Conservation (phyloP, 2,329 filamentous ascomycete genomes). For the Rutstroemia sp. region DNA sequence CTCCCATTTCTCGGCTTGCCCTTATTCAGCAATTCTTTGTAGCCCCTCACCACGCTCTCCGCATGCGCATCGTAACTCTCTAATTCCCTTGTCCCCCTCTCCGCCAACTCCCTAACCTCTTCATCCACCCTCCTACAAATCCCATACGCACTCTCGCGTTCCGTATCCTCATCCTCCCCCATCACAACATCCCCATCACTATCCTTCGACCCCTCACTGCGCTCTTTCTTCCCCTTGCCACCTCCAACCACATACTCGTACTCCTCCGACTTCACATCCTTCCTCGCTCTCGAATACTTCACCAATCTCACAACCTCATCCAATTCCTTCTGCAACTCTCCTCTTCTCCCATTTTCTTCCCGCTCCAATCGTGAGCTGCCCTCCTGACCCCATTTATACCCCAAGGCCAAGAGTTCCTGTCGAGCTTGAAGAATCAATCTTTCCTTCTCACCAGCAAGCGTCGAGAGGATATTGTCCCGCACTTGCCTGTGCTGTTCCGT, state of each 20-base stretch:
- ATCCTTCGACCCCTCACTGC: constrained; percentile 6
- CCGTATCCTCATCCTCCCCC: background rate
- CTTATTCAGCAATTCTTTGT: constrained; percentile 12
- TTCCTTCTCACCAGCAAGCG: constrained; percentile 12
- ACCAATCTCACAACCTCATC: background rate
- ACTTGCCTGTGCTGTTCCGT: constrained; percentile 20
- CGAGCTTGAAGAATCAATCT: background rate
- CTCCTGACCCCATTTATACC: too few relatives aligned
- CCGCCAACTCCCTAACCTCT: constrained; percentile 12
- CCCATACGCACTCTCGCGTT: background rate
- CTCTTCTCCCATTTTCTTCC: background rate
- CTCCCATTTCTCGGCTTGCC: background rate
- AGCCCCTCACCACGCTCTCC: constrained; percentile 1
- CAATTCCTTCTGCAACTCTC: background rate
- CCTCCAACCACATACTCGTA: background rate
- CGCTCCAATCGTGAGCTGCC: background rate
- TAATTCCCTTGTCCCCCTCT: constrained; percentile 12
- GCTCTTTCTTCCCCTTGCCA: background rate
- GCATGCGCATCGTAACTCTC: constrained; percentile 20
- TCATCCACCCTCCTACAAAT: constrained; percentile 10
- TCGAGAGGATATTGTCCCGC: constrained; percentile 14
- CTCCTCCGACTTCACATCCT: background rate
- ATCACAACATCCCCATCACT: constrained; percentile 14
- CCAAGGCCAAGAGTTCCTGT: background rate
- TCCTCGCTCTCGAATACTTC: background rate